Evolutionary conservation across 2,329 filamentous ascomycete species (phyloP).

Genomic region (Cladosporium sp.): DNA sequence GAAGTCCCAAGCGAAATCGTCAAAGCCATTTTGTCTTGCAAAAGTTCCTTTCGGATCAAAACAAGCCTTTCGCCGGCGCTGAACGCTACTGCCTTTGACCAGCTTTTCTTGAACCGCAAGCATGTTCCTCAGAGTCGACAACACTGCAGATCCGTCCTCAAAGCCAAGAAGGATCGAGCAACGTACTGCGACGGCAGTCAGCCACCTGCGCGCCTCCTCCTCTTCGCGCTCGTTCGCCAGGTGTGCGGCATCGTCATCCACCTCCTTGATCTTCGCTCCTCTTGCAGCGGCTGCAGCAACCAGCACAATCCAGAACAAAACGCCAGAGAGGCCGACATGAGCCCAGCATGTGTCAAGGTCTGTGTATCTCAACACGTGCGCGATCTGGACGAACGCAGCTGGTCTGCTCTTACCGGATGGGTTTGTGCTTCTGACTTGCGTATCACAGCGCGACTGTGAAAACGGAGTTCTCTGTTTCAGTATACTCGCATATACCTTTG

Average conservation of each 20-base stretch:
- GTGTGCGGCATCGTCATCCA: slow-evolving; percentile 6
- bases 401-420: background rate
- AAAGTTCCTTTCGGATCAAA: background rate
- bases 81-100: background rate
- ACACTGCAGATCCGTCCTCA: slow-evolving; percentile 24
- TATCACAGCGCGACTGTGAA: slow-evolving; percentile 14
- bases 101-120: slow-evolving; percentile 23
- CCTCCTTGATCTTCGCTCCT: slow-evolving; percentile 8
- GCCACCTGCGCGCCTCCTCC: slow-evolving; percentile 24
- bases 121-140: slow-evolving; percentile 23
- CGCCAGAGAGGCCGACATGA: slow-evolving; percentile 23
- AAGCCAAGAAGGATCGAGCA: slow-evolving; percentile 29
- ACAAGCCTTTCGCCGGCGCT: background rate
- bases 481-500: slow-evolving; percentile 25
- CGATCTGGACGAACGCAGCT: slow-evolving; percentile 15
- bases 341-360: slow-evolving; percentile 28
- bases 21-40: background rate
- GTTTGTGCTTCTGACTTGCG: background rate
- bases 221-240: slow-evolving; percentile 11
- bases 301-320: slow-evolving; percentile 28
- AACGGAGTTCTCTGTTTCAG: slow-evolving; percentile 19
- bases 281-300: slow-evolving; percentile 28
- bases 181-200: slow-evolving; percentile 28
- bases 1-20: slow-evolving; percentile 6
- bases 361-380: slow-evolving; percentile 21